Conservation (phyloP, 73 alveolate genomes). For the Stentor roeselii region DNA sequence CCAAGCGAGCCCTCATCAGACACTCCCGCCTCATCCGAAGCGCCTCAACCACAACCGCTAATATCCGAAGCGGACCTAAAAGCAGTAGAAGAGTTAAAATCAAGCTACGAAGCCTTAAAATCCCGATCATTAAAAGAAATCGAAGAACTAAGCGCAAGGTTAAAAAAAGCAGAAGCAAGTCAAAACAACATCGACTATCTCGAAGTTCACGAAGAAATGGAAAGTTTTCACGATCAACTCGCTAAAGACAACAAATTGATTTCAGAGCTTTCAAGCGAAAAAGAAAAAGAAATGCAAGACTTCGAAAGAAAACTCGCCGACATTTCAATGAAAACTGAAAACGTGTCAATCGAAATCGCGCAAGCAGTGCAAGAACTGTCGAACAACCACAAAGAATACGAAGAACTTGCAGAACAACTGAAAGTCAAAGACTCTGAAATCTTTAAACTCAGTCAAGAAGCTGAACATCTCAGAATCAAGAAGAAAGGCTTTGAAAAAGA, state of each 20-base stretch:
- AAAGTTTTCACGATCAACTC: constrained; percentile 19
- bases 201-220: constrained; percentile 17
- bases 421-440: neutral
- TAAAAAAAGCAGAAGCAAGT: constrained; percentile 18
- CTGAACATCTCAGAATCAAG: neutral
- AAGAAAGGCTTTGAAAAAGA: neutral
- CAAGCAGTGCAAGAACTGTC: neutral
- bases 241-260: neutral
- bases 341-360: neutral
- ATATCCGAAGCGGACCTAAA: neutral
- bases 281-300: neutral
- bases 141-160: neutral
- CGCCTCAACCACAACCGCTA: no score
- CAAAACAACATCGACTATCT: constrained; percentile 1
- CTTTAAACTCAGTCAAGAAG: neutral
- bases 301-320: neutral
- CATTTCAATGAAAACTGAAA: neutral
- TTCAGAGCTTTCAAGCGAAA: neutral
- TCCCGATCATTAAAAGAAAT: constrained; percentile 11
- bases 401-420: neutral
- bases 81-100: constrained; percentile 28
- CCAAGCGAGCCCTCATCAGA: neutral
- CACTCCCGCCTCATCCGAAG: neutral
- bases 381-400: neutral
- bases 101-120: constrained; percentile 18